Percentiles rank a stretch among this genome's conserved stretches.
phyloP scores from a whole-genome alignment of 2,329 filamentous ascomycete species.

The Juglanconis sp. region DNA sequence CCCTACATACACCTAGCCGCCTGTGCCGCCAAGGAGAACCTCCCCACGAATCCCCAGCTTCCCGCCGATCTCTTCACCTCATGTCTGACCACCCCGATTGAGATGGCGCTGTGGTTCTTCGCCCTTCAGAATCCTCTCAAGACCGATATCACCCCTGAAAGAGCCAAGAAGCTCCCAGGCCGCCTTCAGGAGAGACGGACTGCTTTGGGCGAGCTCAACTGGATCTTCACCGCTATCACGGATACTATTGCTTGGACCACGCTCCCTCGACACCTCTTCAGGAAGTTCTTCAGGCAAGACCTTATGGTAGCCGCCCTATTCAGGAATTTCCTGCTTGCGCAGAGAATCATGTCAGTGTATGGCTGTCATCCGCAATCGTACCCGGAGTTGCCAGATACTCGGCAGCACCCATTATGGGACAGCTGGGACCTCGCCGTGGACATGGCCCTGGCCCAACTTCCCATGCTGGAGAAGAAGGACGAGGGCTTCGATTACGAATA shows the following conservation, averaged over 20 bases:
- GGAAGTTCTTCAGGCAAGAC: conserved; percentile 95
- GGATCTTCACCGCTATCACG: conserved; percentile 99
- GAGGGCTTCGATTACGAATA: conserved; percentile 82
- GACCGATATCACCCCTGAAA: conserved; percentile 68
- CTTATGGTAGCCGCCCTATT: conserved; percentile 98
- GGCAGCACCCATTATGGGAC: conserved; percentile 91
- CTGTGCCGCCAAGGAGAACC: conserved; percentile 83
- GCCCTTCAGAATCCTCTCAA: conserved; percentile 83
- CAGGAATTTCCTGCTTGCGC: conserved; percentile 89
- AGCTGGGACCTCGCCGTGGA: conserved; percentile 98
- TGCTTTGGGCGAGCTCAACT: conserved; percentile 92
- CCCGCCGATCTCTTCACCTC: conserved; percentile 95
- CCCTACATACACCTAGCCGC: conserved; percentile 87
- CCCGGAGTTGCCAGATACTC: conserved; percentile 87
- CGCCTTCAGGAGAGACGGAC: conserved; percentile 89
- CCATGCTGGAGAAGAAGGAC: conserved; percentile 77
- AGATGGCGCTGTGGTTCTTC: conserved; percentile 96
- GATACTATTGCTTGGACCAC: conserved; percentile 99
- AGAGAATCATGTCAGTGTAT: conserved; percentile 94
- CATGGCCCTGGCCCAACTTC: conserved; percentile 86
- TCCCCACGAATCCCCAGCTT: conserved; percentile 89
- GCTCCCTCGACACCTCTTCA: conserved; percentile 82
- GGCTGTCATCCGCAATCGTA: conserved; percentile 93
- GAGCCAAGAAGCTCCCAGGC: conserved; percentile 85
- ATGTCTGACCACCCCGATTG: conserved; percentile 93